Evolutionary conservation across 108 stramenopile species (phyloP), one percentile per base, ranked within the genome.

Genomic region (Nitzschia sp.): DNA sequence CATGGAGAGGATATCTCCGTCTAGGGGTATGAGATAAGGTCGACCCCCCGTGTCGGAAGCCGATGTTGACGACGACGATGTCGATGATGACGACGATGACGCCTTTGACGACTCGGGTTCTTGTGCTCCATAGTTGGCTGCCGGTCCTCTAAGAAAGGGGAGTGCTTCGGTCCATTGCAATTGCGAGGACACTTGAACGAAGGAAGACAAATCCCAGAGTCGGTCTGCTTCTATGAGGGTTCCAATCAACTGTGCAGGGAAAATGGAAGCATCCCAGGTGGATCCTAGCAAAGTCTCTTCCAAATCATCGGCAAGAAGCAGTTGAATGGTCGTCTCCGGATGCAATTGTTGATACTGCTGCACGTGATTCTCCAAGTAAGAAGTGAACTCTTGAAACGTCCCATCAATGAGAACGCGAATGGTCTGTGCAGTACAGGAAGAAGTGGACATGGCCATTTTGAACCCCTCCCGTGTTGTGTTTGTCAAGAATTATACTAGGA

Each of bases 1-100:
- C 41, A 84, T 51, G 25, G 51, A 41, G 11, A 67, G 24, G 0
- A 71, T 42, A 57, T 84, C 77, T 9, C 80, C 83, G 57, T 84
- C 80, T 21, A 81, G 51, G 0, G 79, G 83, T 2, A 75, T 41
- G 34, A 78, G 19, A 6, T 24, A 41, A 9, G 76, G 22, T 14
- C 44, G 26, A 37, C 52, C 38, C 3, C 22, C 53, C 11, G 2
- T 24, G 21, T 54, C 53, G 1, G 15, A 15, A 22, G 15, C 25
- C 5, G 26, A 6, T 12, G 26, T n/a, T 34, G 29, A 34, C 29
- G 5, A 34, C 1, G 29, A 34, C 5, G 29, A 34, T 5, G 29
- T 3, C 5, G 29, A 34, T 5, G 29, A 34, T 34, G 29, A 34
- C 5, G 29, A 34, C 29, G 29, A 34, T 34, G 29, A 34, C 5